Evolutionary conservation across 108 stramenopile genomes (phyloP).

Genomic region (Discostella pseudostelligera): DNA sequence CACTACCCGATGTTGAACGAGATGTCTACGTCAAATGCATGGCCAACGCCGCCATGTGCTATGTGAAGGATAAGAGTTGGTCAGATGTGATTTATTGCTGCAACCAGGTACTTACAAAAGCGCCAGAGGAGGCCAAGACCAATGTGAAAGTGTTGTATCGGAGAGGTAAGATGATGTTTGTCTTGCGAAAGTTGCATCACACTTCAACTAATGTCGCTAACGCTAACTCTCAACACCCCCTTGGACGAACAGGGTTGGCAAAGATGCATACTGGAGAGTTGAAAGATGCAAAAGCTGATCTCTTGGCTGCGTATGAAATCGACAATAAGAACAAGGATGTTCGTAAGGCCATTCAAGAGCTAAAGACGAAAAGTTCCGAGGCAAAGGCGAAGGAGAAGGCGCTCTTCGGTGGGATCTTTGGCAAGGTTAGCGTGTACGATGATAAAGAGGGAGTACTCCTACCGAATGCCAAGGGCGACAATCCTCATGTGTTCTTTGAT

Average conservation of each 20-base stretch:
- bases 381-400: slow-evolving; percentile 89
- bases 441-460: slow-evolving; percentile 85
- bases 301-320: slow-evolving; percentile 85
- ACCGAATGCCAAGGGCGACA: slow-evolving; percentile 77
- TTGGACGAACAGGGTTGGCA: slow-evolving; percentile 50
- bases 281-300: slow-evolving; percentile 89
- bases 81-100: slow-evolving; percentile 74
- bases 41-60: slow-evolving; percentile 93
- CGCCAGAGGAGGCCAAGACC: slow-evolving; percentile 53
- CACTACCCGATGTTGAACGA: slow-evolving; percentile 68
- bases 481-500: slow-evolving; percentile 92
- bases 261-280: slow-evolving; percentile 81
- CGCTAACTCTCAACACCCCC: too few species aligned
- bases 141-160: slow-evolving; percentile 93
- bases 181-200: too few species aligned
- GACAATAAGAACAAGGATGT: slow-evolving; percentile 93
- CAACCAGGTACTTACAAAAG: slow-evolving; percentile 75
- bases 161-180: slow-evolving; percentile 29
- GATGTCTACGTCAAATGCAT: slow-evolving; percentile 74
- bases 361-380: slow-evolving; percentile 68
- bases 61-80: slow-evolving; percentile 80
- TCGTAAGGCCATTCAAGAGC: slow-evolving; percentile 68
- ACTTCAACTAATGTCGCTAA: too few species aligned
- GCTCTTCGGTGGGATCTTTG: slow-evolving; percentile 88
- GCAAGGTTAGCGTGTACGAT: slow-evolving; percentile 86